Evolutionary conservation across 352 stramenopile species (phyloP).

Genomic region (Globisporangium paddicum): DNA sequence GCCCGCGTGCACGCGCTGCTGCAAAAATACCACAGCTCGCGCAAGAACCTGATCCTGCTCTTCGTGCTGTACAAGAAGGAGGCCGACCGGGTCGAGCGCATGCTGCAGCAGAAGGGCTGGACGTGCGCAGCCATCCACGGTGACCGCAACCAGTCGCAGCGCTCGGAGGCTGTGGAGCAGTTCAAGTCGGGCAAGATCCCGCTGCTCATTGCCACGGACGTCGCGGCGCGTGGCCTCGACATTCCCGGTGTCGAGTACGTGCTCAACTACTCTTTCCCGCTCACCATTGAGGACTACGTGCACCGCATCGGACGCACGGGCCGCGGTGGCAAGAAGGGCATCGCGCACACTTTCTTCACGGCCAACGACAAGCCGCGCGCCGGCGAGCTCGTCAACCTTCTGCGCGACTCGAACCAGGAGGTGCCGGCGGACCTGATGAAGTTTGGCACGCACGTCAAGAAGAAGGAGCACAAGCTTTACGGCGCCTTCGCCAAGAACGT

Average conservation of each 20-base stretch:
- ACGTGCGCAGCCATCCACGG: slow-evolving; percentile 95
- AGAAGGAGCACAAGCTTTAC: slow-evolving; percentile 99
- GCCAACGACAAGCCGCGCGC: slow-evolving; percentile 95
- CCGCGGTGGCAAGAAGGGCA: slow-evolving; percentile 93
- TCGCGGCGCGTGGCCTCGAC: slow-evolving; percentile 95
- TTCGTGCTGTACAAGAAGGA: slow-evolving; percentile 99
- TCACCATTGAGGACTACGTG: slow-evolving; percentile 98
- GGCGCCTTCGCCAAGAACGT: slow-evolving; percentile 94
- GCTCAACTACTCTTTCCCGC: slow-evolving; percentile 96
- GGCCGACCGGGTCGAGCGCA: slow-evolving; percentile 92
- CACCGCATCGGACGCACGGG: slow-evolving; percentile 94
- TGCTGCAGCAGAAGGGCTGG: slow-evolving; percentile 91
- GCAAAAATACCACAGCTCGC: slow-evolving; percentile 88
- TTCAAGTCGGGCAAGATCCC: slow-evolving; percentile 95
- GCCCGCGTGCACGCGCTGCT: slow-evolving; percentile 88
- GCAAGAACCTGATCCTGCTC: slow-evolving; percentile 92
- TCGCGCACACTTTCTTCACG: slow-evolving; percentile 97
- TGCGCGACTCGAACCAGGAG: slow-evolving; percentile 91
- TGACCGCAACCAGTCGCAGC: slow-evolving; percentile 92
- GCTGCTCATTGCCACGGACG: slow-evolving; percentile 96
- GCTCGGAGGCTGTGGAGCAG: slow-evolving; percentile 88
- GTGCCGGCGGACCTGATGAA: slow-evolving; percentile 94
- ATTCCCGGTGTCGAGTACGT: slow-evolving; percentile 97
- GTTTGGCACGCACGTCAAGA: slow-evolving; percentile 99
- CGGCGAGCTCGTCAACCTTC: slow-evolving; percentile 95